phyloP scores from a whole-genome alignment of 352 stramenopile species.

The Globisporangium viniferum region DNA sequence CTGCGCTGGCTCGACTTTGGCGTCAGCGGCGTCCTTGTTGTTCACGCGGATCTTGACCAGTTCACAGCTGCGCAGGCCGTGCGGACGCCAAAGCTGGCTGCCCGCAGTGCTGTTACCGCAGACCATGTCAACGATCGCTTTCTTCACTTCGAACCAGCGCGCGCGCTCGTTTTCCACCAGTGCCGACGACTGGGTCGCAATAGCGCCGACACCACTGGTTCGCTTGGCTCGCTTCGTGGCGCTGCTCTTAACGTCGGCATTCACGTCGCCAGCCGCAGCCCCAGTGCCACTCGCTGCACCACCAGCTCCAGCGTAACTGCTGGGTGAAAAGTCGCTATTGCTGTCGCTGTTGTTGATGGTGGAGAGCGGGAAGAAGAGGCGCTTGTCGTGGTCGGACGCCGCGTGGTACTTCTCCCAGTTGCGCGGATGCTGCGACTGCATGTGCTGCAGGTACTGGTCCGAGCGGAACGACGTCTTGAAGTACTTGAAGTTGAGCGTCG shows the following conservation, averaged over 20 bases:
- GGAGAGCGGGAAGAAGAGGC: constrained; percentile 39
- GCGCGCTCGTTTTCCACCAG: background rate
- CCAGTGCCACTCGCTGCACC: background rate
- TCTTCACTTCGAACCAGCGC: constrained; percentile 14
- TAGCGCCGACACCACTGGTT: background rate
- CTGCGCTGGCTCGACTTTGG: background rate
- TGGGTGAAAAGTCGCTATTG: background rate
- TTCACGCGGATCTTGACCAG: background rate
- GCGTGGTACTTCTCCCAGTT: constrained; percentile 48
- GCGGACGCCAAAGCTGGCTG: constrained; percentile 8
- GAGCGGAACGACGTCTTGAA: constrained; percentile 64
- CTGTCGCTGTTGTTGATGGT: background rate
- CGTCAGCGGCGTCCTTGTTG: background rate
- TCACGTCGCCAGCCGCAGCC: background rate
- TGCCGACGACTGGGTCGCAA: background rate
- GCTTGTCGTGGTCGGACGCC: constrained; percentile 39
- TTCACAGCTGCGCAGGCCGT: constrained; percentile 5
- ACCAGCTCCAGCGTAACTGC: background rate
- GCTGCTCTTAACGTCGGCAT: background rate
- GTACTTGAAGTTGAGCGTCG: constrained; percentile 65
- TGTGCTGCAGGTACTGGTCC: constrained; percentile 73
- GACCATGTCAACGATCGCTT: constrained; percentile 13
- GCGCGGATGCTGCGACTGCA: constrained; percentile 46
- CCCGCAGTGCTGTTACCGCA: background rate
- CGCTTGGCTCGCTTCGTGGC: constrained; percentile 2